phyloP scores from a whole-genome alignment of 805 yeast species.

The Myxozyma vanderwaltii region DNA sequence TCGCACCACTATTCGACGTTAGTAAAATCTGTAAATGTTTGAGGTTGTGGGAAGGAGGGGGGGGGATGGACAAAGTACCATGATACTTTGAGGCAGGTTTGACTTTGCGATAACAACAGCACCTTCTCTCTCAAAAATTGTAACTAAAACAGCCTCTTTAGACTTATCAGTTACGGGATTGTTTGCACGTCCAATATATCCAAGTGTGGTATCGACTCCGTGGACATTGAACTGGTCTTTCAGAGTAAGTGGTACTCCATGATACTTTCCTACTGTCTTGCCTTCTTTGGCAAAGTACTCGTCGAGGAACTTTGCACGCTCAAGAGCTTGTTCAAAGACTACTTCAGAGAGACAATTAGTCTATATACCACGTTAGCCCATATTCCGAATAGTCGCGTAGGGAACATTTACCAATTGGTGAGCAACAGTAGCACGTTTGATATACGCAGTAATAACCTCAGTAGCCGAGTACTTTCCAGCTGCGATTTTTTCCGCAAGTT shows the following conservation, averaged over 20 bases:
- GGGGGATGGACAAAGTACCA: slow-evolving; percentile 42
- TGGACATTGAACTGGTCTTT: slow-evolving; percentile 64
- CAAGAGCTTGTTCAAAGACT: slow-evolving; percentile 61
- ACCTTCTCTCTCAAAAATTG: slow-evolving; percentile 53
- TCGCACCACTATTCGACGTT: slow-evolving; percentile 42
- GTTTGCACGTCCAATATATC: slow-evolving; percentile 34
- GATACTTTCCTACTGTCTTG: slow-evolving; percentile 62
- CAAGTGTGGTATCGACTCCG: slow-evolving; percentile 56
- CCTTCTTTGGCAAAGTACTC: slow-evolving; percentile 51
- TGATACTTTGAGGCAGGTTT: slow-evolving; percentile 55
- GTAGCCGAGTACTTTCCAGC: slow-evolving; percentile 46
- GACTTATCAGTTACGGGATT: slow-evolving; percentile 48
- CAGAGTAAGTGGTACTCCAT: slow-evolving; percentile 67
- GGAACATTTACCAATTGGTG: slow-evolving; percentile 26
- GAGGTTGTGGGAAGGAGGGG: background rate
- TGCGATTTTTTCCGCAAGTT: slow-evolving; percentile 32
- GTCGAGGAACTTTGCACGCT: slow-evolving; percentile 58
- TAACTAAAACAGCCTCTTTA: slow-evolving; percentile 53
- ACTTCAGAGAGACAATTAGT: slow-evolving; percentile 43
- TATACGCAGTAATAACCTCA: slow-evolving; percentile 52
- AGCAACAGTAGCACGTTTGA: slow-evolving; percentile 35
- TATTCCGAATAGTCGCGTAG: background rate
- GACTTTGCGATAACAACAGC: slow-evolving; percentile 67
- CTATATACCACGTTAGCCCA: background rate
- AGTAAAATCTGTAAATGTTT: background rate